Conservation (phyloP, 768 basidiomycete genomes). For the Boletus sensibilis region DNA sequence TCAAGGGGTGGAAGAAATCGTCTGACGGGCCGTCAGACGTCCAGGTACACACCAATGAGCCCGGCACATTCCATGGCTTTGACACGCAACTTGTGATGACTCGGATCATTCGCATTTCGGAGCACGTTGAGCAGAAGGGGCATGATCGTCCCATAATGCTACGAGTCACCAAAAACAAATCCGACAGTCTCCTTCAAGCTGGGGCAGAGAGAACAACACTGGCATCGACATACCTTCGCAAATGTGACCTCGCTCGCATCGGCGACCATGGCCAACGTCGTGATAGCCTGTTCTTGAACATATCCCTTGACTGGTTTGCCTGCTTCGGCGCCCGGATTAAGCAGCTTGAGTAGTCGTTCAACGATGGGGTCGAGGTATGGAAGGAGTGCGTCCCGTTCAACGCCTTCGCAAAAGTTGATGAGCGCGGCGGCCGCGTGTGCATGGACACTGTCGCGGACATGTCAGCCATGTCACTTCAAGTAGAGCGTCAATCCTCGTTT, state of each 20-base stretch:
- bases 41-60: conserved; percentile 60
- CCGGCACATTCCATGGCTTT: conserved; percentile 94
- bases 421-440: conserved; percentile 84
- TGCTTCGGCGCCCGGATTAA: conserved; percentile 51
- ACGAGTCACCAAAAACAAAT: not conserved
- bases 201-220: too few species aligned
- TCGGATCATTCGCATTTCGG: conserved; percentile 62
- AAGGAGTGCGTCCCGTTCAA: conserved; percentile 65
- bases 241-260: conserved; percentile 81
- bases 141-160: conserved; percentile 82
- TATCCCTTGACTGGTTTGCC: conserved; percentile 49
- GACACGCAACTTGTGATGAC: conserved; percentile 65
- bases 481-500: conserved; percentile 7
- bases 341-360: conserved; percentile 54
- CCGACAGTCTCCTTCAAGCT: not conserved
- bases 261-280: conserved; percentile 86
- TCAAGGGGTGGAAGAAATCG: not conserved
- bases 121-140: conserved; percentile 76
- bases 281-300: conserved; percentile 87
- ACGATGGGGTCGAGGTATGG: conserved; percentile 83
- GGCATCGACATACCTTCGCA: conserved; percentile 49
- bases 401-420: conserved; percentile 90
- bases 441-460: conserved; percentile 57
- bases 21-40: not conserved
- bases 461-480: not conserved